A percentile compares a stretch with the other conserved stretches of the same genome.
phyloP scores from a whole-genome alignment of 345 rosid genomes.

The Jatropha curcas region DNA sequence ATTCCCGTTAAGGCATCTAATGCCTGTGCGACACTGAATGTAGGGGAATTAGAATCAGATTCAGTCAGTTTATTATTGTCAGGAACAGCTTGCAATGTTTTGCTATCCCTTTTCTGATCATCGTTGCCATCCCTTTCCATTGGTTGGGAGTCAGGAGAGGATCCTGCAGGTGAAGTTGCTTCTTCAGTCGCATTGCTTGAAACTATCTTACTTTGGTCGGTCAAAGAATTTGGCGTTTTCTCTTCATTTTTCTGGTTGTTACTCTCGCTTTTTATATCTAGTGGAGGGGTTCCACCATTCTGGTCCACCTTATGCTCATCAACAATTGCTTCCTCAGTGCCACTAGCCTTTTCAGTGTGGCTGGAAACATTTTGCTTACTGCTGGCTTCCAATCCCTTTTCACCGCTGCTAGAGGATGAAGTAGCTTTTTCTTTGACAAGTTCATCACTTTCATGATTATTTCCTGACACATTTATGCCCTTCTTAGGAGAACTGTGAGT shows the following conservation, averaged over 20 bases:
- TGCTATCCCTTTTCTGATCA: conserved; percentile 55
- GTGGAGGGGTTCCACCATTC: conserved; percentile 36
- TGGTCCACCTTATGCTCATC: conserved; percentile 39
- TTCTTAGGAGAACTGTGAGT: conserved; percentile 33
- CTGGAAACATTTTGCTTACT: conserved; percentile 29
- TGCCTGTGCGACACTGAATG: conserved; percentile 71
- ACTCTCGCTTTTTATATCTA: conserved; percentile 38
- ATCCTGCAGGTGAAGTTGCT: conserved; percentile 35
- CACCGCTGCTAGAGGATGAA: conserved; percentile 35
- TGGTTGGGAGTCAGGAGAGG: conserved; percentile 49
- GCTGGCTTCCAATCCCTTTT: conserved; percentile 39
- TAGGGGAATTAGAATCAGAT: conserved; percentile 39
- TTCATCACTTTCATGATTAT: conserved; percentile 39
- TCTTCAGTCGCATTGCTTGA: conserved; percentile 39
- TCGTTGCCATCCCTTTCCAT: conserved; percentile 51
- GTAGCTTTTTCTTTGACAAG: conserved; percentile 39
- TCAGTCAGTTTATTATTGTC: conserved; percentile 43
- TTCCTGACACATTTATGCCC: conserved; percentile 40
- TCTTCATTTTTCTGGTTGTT: conserved; percentile 45
- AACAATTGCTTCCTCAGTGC: conserved; percentile 34
- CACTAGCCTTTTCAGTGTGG: conserved; percentile 34
- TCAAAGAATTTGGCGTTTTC: conserved; percentile 38
- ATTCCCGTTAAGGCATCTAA: conserved; percentile 85
- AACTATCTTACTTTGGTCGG: conserved; percentile 47
- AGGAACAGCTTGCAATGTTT: conserved; percentile 39